phyloP scores from a whole-genome alignment of 805 yeast genomes.

The Candida vartiovaarae region DNA sequence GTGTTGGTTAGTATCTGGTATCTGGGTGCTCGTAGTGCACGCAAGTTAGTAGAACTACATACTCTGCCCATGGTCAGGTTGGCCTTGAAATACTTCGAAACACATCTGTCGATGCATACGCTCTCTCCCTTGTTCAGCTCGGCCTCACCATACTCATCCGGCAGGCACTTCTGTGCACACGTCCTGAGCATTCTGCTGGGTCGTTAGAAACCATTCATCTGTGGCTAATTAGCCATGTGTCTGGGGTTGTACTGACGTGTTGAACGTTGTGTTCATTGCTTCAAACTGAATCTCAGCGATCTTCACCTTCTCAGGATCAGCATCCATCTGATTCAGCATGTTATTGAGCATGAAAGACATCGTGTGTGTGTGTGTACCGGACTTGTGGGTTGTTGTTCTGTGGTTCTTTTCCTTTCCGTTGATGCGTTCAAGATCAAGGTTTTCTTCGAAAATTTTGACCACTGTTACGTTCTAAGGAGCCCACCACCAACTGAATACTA shows the following conservation, averaged over 20 bases:
- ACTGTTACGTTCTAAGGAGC: not conserved
- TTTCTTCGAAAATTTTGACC: not conserved
- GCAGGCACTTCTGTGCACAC: conserved; percentile 74
- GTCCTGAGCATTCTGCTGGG: conserved; percentile 40
- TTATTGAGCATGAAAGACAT: conserved; percentile 59
- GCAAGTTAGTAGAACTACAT: conserved; percentile 3
- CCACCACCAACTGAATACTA: not conserved
- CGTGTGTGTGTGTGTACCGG: not conserved
- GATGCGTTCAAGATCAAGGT: not conserved
- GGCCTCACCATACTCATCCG: conserved; percentile 77
- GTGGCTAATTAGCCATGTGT: not conserved
- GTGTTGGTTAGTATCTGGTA: conserved; percentile 7
- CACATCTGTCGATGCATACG: conserved; percentile 82
- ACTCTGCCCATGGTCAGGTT: conserved; percentile 54
- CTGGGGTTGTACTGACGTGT: conserved; percentile 25
- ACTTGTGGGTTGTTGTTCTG: no score
- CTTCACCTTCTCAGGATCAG: conserved; percentile 53
- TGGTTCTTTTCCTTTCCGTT: not conserved
- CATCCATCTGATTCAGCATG: conserved; percentile 40
- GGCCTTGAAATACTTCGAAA: conserved; percentile 70
- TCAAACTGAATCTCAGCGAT: conserved; percentile 62
- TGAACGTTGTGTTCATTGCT: conserved; percentile 53
- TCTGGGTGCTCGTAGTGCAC: not conserved
- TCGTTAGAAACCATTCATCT: not conserved
- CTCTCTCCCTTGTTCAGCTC: conserved; percentile 82